phyloP scores from a whole-genome alignment of 2,329 filamentous ascomycete genomes.

The Diaporthe sp. region DNA sequence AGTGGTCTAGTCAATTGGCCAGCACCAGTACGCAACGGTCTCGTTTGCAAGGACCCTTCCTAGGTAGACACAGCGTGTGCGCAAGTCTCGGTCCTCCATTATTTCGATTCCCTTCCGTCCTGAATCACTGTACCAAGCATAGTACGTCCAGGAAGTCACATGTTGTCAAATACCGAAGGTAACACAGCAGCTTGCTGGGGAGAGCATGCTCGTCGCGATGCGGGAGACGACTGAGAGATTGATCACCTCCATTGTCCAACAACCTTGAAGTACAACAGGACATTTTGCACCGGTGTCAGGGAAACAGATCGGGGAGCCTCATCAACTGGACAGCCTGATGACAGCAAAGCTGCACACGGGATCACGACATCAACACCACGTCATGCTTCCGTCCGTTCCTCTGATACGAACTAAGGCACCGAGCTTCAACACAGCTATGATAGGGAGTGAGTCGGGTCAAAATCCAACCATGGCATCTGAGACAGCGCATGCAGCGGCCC shows the following conservation, averaged over 20 bases:
- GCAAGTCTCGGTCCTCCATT: background rate
- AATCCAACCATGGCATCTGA: background rate
- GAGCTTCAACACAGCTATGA: background rate
- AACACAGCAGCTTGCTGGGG: background rate
- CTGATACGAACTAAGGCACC: conserved; percentile 18
- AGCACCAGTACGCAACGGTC: background rate
- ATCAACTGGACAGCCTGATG: background rate
- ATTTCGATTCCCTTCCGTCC: background rate
- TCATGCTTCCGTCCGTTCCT: conserved; percentile 34
- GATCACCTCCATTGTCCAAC: conserved; percentile 1
- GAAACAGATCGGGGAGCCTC: background rate
- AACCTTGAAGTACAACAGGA: conserved; percentile 33
- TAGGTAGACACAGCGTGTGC: background rate
- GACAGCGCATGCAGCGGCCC: conserved; percentile 2
- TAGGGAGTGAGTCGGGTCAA: background rate
- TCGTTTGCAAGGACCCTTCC: background rate
- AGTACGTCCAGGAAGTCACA: background rate
- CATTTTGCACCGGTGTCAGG: conserved; percentile 22
- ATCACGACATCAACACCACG: conserved; percentile 34
- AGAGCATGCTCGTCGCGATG: background rate
- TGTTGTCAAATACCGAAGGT: conserved; percentile 36
- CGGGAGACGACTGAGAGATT: background rate
- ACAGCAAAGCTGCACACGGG: conserved; percentile 19
- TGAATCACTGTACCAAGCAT: conserved; percentile 1
- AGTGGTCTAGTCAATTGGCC: background rate